A percentile compares a stretch with the other conserved stretches of the same genome.
Evolutionary conservation across 2,329 filamentous ascomycete species (phyloP).

Genomic region (Cladobotryum protrusum): DNA sequence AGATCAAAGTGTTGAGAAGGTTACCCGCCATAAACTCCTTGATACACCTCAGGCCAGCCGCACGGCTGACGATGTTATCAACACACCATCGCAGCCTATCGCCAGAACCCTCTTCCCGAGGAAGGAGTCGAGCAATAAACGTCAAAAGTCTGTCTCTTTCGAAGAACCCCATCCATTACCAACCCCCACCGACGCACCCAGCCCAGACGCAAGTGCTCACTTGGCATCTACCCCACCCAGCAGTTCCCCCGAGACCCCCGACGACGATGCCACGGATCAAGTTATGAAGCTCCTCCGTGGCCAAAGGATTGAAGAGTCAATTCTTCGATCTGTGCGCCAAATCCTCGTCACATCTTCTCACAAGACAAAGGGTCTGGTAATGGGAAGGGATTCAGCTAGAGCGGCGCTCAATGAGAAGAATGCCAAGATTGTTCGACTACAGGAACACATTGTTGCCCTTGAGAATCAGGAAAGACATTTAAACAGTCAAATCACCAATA

Average conservation of each 20-base stretch:
- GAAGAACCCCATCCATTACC: slow-evolving; percentile 16
- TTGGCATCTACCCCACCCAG: slow-evolving; percentile 11
- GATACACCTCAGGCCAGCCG: slow-evolving; percentile 22
- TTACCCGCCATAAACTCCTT: slow-evolving; percentile 11
- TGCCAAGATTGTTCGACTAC: slow-evolving; percentile 30
- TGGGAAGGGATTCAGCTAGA: slow-evolving; percentile 61
- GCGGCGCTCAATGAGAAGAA: slow-evolving; percentile 58
- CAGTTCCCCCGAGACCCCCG: not conserved
- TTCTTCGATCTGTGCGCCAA: slow-evolving; percentile 32
- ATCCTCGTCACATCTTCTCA: slow-evolving; percentile 51
- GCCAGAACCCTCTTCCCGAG: slow-evolving; percentile 30
- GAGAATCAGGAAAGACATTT: slow-evolving; percentile 31
- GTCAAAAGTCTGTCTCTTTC: slow-evolving; percentile 28
- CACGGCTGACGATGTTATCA: slow-evolving; percentile 16
- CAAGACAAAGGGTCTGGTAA: slow-evolving; percentile 53
- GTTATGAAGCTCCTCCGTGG: slow-evolving; percentile 44
- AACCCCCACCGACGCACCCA: too few relatives aligned
- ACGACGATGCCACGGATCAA: slow-evolving; percentile 36
- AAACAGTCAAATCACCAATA: slow-evolving; percentile 29
- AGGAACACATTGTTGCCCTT: slow-evolving; percentile 31
- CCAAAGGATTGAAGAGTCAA: slow-evolving; percentile 33
- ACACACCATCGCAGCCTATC: slow-evolving; percentile 28
- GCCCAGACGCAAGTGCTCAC: too few relatives aligned
- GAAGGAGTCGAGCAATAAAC: slow-evolving; percentile 19
- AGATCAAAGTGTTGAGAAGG: slow-evolving; percentile 28